Conservation (phyloP, 2,329 filamentous ascomycete species). For the Chaetomium olivaceum region DNA sequence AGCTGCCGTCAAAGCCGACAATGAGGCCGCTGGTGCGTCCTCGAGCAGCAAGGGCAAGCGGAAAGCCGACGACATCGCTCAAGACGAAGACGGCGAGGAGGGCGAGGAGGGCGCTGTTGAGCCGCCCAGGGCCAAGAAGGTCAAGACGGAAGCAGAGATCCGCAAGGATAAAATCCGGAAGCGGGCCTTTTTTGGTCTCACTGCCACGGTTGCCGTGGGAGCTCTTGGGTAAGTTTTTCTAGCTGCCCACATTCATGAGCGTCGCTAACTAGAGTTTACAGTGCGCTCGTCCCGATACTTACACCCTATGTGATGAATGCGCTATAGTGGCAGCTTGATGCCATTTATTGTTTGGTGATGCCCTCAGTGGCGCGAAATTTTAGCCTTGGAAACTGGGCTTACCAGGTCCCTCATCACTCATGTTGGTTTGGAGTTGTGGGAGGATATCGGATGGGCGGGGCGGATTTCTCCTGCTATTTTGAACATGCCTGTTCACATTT, state of each 20-base stretch:
- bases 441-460: constrained; percentile 14
- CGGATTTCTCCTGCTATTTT: constrained; percentile 24
- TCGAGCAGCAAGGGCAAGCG: constrained; percentile 31
- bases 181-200: constrained; percentile 81
- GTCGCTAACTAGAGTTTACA: constrained; percentile 17
- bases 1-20: constrained; percentile 52
- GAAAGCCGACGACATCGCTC: constrained; percentile 33
- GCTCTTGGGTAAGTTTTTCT: constrained; percentile 71
- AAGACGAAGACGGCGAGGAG: constrained; percentile 39
- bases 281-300: constrained; percentile 32
- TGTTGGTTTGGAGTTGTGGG: constrained; percentile 20
- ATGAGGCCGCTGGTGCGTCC: constrained; percentile 39
- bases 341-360: not conserved
- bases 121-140: constrained; percentile 67
- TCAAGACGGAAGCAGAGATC: constrained; percentile 76
- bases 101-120: constrained; percentile 42
- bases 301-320: constrained; percentile 32
- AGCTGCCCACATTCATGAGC: not conserved
- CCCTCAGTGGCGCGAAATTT: not conserved
- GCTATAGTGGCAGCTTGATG: constrained; percentile 19
- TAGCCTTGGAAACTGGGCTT: not conserved
- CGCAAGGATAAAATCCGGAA: constrained; percentile 84
- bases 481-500: constrained; percentile 24
- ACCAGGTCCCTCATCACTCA: not conserved
- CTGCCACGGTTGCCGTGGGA: constrained; percentile 69